Evolutionary conservation across 2,329 filamentous ascomycete species (phyloP).

Genomic region (Clarireedia monteithiana): DNA sequence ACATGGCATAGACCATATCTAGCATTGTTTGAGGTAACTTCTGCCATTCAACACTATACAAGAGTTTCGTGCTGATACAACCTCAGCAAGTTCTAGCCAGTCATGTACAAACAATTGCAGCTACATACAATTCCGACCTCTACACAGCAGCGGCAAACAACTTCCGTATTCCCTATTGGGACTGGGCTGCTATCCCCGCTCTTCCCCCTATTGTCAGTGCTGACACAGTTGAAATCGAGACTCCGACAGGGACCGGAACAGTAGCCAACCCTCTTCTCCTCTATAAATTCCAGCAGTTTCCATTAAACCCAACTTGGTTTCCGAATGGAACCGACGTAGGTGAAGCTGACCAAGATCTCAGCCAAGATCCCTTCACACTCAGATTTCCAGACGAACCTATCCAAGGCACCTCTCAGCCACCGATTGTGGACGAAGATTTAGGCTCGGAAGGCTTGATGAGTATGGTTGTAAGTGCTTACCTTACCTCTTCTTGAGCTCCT

Average conservation of each 20-base stretch:
- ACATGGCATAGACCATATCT: conserved; percentile 48
- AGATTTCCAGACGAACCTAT: background rate
- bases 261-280: conserved; percentile 44
- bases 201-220: conserved; percentile 31
- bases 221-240: conserved; percentile 25
- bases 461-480: background rate
- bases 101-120: conserved; percentile 39
- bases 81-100: conserved; percentile 39
- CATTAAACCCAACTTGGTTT: conserved; percentile 29
- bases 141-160: conserved; percentile 36
- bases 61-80: no score
- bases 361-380: conserved; percentile 12
- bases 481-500: background rate
- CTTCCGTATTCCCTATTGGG: conserved; percentile 40
- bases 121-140: conserved; percentile 12
- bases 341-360: background rate
- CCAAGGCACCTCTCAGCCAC: background rate
- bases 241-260: conserved; percentile 8
- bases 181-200: conserved; percentile 36
- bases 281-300: conserved; percentile 38
- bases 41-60: no score
- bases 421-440: background rate
- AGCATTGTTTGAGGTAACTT: conserved; percentile 39
- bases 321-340: background rate
- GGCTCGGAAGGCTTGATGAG: background rate